Evolutionary conservation across 2,329 filamentous ascomycete genomes (phyloP).

Genomic region (Aureobasidium sp.): DNA sequence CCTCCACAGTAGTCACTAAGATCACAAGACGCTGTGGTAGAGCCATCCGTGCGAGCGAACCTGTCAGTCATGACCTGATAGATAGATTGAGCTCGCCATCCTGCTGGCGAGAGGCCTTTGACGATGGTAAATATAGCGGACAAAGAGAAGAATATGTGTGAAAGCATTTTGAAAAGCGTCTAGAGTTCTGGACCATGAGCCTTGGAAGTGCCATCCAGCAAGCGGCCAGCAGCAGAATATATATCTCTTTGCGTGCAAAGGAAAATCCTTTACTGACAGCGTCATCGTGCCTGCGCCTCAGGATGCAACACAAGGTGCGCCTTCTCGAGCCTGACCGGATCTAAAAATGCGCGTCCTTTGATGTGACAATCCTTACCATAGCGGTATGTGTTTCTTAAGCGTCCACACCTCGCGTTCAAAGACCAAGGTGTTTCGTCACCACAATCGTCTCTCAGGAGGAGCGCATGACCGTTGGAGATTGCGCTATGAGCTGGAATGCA

Average conservation of each 20-base stretch:
- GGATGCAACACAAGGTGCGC: background rate
- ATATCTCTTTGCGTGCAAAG: background rate
- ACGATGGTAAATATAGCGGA: background rate
- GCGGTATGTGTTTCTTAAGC: background rate
- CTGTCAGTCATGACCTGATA: slow-evolving; percentile 40
- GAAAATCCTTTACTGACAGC: background rate
- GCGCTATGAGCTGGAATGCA: background rate
- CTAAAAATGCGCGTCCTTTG: background rate
- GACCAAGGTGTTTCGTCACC: background rate
- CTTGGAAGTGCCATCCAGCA: background rate
- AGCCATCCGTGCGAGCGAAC: slow-evolving; percentile 34
- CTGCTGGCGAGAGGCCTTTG: slow-evolving; percentile 18
- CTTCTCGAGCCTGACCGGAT: background rate
- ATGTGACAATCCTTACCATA: background rate
- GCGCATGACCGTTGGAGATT: slow-evolving; percentile 8
- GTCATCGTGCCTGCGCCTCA: slow-evolving; percentile 2
- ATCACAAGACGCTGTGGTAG: slow-evolving; percentile 30
- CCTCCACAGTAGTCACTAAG: slow-evolving; percentile 50
- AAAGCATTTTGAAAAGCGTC: background rate
- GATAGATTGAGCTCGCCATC: slow-evolving; percentile 35
- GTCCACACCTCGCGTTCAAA: background rate
- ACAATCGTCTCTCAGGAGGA: background rate
- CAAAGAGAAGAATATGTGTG: background rate
- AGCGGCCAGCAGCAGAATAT: background rate
- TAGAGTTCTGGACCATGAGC: background rate